phyloP scores from a whole-genome alignment of 164 flowering plant species.

The Macadamia integrifolia region DNA sequence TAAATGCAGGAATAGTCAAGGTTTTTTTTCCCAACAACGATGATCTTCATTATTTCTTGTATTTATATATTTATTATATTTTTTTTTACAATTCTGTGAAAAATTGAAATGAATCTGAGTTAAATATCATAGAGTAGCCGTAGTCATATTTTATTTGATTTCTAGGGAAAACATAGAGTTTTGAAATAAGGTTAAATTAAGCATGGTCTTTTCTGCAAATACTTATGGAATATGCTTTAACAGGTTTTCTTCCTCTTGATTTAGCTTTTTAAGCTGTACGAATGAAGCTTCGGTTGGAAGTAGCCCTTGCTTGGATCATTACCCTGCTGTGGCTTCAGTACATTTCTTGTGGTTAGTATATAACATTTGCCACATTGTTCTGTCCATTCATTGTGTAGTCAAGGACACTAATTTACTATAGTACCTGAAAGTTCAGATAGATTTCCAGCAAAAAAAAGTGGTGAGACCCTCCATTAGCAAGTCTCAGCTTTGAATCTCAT shows the following conservation, averaged over 20 bases:
- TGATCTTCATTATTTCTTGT: no score
- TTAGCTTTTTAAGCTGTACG: slow-evolving; percentile 15
- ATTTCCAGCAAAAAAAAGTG: no score
- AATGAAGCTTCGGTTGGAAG: slow-evolving; percentile 41
- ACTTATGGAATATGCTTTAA: slow-evolving; percentile 2
- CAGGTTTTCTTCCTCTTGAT: slow-evolving; percentile 8
- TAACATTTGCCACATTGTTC: neutral
- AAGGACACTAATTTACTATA: neutral
- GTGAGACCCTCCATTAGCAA: neutral
- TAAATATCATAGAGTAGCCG: neutral
- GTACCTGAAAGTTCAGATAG: neutral
- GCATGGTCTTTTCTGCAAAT: neutral
- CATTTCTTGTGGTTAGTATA: slow-evolving; percentile 50
- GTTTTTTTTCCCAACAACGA: neutral
- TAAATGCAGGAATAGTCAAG: neutral
- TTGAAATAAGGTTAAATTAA: neutral
- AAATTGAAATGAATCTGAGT: no score
- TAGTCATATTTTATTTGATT: neutral
- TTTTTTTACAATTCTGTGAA: no score
- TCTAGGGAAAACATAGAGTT: neutral
- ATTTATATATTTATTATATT: no score
- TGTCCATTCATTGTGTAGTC: neutral
- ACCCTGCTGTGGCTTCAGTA: slow-evolving; percentile 38
- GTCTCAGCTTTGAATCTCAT: neutral
- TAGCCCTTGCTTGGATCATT: slow-evolving; percentile 33